phyloP scores from a whole-genome alignment of 225 moss, liverwort and hornwort species.

The Sphagnum tenellum region DNA sequence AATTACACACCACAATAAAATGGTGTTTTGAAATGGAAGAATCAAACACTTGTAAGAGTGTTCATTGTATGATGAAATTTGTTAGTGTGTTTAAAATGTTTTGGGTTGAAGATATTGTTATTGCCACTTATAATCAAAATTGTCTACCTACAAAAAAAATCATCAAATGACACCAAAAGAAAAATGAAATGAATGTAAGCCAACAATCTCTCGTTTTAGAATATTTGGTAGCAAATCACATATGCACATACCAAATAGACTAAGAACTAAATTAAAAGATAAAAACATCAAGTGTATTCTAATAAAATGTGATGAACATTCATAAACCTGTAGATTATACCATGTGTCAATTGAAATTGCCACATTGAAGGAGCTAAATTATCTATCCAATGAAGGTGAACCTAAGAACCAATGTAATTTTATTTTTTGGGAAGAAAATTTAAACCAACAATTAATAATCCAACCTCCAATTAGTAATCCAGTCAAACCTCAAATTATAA shows the following conservation, averaged over 20 bases:
- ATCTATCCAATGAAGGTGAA: neutral
- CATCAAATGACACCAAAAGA: neutral
- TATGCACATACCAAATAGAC: neutral
- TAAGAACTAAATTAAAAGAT: neutral
- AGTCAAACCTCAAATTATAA: no score
- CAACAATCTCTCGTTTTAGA: neutral
- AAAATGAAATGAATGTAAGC: slow-evolving; percentile 1
- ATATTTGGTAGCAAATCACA: neutral
- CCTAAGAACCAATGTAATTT: neutral
- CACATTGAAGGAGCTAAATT: neutral
- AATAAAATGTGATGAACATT: neutral
- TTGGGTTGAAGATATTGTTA: neutral
- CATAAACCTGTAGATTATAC: neutral
- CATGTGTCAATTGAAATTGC: slow-evolving; percentile 1
- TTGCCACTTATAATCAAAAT: neutral
- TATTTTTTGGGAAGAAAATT: no score
- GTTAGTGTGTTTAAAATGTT: neutral
- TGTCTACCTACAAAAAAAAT: neutral
- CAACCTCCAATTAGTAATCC: no score
- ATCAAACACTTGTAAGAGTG: neutral
- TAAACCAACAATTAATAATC: no score
- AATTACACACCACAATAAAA: slow-evolving; percentile 1
- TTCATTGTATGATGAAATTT: neutral
- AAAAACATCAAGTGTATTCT: neutral
- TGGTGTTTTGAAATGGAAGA: neutral